phyloP scores from a whole-genome alignment of 148 eudicot species.

The Beta vulgaris region DNA sequence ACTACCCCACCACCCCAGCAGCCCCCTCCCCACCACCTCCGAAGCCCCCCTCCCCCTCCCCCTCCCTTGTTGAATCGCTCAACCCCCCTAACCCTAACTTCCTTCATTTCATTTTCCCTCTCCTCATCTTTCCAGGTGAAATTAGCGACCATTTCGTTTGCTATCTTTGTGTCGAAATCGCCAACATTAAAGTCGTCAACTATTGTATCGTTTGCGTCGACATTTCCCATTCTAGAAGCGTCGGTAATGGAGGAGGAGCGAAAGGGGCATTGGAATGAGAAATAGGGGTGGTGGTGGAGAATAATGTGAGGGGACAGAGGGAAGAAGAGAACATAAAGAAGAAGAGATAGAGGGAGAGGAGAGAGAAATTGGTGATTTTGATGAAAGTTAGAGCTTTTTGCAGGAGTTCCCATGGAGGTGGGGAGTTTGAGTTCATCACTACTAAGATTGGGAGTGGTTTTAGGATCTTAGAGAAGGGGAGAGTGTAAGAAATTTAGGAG shows the following conservation, averaged over 20 bases:
- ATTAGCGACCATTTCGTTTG: slow-evolving; percentile 25
- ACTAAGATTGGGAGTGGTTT: too few species aligned
- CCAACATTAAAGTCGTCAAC: slow-evolving; percentile 50
- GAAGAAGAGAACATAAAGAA: slow-evolving; percentile 22
- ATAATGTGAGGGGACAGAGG: not conserved
- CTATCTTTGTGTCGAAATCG: slow-evolving; percentile 30
- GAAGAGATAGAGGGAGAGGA: slow-evolving; percentile 50
- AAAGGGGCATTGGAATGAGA: slow-evolving; percentile 23
- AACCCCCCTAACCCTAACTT: slow-evolving; percentile 37
- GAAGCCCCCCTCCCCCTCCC: too few species aligned
- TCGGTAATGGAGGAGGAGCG: slow-evolving; percentile 24
- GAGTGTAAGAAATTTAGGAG: not conserved
- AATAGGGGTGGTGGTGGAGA: slow-evolving; percentile 11
- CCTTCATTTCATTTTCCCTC: slow-evolving; percentile 1
- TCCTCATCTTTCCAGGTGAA: slow-evolving; percentile 12
- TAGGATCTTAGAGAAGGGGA: too few species aligned
- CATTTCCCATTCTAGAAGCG: slow-evolving; percentile 51
- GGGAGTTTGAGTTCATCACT: not conserved
- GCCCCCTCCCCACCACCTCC: too few species aligned
- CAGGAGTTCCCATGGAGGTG: slow-evolving; percentile 13
- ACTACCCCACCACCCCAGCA: too few species aligned
- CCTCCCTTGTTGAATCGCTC: too few species aligned
- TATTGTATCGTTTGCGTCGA: slow-evolving; percentile 60
- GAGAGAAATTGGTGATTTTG: slow-evolving; percentile 38
- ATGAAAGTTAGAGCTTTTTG: slow-evolving; percentile 25